Evolutionary conservation across 2,329 filamentous ascomycete species (phyloP).

Genomic region (Neofusicoccum sp.): DNA sequence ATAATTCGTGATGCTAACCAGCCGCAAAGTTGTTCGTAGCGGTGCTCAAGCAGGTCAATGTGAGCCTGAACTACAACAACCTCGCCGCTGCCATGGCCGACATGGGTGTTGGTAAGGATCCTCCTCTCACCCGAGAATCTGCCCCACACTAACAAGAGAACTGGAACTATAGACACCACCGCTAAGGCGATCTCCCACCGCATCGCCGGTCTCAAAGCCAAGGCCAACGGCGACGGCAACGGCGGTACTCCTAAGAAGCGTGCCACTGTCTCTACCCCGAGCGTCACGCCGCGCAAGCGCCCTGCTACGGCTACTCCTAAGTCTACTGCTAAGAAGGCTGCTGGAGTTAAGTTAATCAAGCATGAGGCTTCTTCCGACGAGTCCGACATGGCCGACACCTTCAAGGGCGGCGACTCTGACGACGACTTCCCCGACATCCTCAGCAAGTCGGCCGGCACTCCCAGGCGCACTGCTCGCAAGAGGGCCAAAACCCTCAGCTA

Average conservation of each 20-base stretch:
- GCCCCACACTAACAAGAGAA: not conserved
- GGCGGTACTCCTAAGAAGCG: not conserved
- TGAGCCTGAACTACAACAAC: conserved; percentile 16
- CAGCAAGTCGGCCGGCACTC: no score
- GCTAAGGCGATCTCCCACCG: conserved; percentile 23
- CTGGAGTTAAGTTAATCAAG: not conserved
- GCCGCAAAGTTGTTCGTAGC: not conserved
- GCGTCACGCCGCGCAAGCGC: not conserved
- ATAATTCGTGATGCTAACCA: not conserved
- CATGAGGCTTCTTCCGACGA: not conserved
- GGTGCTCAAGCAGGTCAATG: conserved; percentile 1
- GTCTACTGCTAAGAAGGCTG: not conserved
- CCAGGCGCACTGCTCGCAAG: no score
- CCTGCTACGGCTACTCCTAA: not conserved
- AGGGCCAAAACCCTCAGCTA: no score
- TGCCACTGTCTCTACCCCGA: not conserved
- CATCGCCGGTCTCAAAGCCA: conserved; percentile 21
- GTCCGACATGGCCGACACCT: not conserved
- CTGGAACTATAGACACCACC: conserved; percentile 19
- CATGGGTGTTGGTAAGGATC: conserved; percentile 17
- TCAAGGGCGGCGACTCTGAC: not conserved
- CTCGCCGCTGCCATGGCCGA: conserved; percentile 22
- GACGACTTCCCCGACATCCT: not conserved
- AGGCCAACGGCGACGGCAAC: not conserved
- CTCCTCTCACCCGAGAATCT: not conserved